phyloP scores from a whole-genome alignment of 257 asterid genomes.

The Ophiorrhiza pumila region DNA sequence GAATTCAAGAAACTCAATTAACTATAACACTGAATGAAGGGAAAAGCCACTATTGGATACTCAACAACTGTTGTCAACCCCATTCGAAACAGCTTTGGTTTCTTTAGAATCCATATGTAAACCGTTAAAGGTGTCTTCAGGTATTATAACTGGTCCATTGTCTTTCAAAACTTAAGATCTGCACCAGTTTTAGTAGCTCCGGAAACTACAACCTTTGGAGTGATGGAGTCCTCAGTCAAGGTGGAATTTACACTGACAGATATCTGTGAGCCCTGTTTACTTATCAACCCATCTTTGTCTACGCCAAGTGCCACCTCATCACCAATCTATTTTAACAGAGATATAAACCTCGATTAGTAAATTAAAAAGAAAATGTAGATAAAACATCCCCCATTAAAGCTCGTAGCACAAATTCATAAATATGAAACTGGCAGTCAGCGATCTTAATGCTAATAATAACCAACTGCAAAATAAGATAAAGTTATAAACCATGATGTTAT shows the following conservation, averaged over 20 bases:
- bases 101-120: slow-evolving; percentile 2
- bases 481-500: no score
- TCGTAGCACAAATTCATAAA: background rate
- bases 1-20: no score
- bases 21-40: no score
- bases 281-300: slow-evolving; percentile 11
- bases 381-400: background rate
- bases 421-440: background rate
- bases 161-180: slow-evolving; percentile 8
- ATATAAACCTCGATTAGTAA: background rate
- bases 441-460: background rate
- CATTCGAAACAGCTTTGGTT: no score
- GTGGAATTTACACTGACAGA: slow-evolving; percentile 1
- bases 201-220: slow-evolving; percentile 8
- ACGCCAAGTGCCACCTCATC: slow-evolving; percentile 4
- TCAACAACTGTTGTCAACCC: background rate
- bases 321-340: slow-evolving; percentile 17
- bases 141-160: slow-evolving; percentile 3
- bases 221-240: background rate
- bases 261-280: slow-evolving; percentile 1
- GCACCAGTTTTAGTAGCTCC: no score
- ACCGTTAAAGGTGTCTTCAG: slow-evolving; percentile 11
- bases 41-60: background rate
- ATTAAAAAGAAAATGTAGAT: background rate
- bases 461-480: background rate